These are phyloP conservation scores for Candida ipomoeae DNA, from an alignment of 805 yeast genomes.

Conservation along the genomic window DNA sequence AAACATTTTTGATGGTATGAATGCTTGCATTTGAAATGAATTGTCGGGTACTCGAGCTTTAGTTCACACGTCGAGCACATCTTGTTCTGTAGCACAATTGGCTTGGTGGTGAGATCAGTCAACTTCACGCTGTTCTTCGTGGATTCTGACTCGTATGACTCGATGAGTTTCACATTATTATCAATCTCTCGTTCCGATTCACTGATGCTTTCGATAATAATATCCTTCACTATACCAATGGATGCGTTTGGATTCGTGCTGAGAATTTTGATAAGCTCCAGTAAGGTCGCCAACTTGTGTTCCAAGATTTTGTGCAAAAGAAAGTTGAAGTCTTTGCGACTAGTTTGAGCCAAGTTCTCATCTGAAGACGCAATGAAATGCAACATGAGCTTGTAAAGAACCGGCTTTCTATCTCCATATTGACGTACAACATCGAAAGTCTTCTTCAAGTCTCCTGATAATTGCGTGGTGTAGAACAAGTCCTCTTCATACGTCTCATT, in stretches of 20 bases:
- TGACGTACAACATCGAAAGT: constrained; percentile 55
- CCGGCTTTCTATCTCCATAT: constrained; percentile 60
- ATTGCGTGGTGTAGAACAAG: constrained; percentile 60
- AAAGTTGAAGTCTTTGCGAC: constrained; percentile 43
- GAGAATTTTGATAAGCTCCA: constrained; percentile 71
- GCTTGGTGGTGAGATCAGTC: constrained; percentile 43
- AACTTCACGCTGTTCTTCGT: constrained; percentile 50
- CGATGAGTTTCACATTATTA: constrained; percentile 63
- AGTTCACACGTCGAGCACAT: constrained; percentile 63
- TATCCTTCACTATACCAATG: constrained; percentile 68
- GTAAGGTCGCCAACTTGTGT: constrained; percentile 57
- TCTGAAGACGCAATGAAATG: constrained; percentile 57
- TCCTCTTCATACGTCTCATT: constrained; percentile 42
- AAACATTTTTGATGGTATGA: constrained; percentile 82
- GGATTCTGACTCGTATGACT: constrained; percentile 66
- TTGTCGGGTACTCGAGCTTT: constrained; percentile 69
- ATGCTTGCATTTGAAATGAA: constrained; percentile 83
- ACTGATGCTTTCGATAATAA: constrained; percentile 58
- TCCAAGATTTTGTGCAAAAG: constrained; percentile 53
- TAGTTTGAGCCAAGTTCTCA: constrained; percentile 47
- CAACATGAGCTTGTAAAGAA: constrained; percentile 62
- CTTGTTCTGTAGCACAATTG: constrained; percentile 54
- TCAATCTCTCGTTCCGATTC: constrained; percentile 58
- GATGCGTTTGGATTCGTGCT: constrained; percentile 60
- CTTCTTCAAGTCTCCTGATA: constrained; percentile 51